Evolutionary conservation across 352 stramenopile species (phyloP).

Genomic region (Phytophthora crassamura): DNA sequence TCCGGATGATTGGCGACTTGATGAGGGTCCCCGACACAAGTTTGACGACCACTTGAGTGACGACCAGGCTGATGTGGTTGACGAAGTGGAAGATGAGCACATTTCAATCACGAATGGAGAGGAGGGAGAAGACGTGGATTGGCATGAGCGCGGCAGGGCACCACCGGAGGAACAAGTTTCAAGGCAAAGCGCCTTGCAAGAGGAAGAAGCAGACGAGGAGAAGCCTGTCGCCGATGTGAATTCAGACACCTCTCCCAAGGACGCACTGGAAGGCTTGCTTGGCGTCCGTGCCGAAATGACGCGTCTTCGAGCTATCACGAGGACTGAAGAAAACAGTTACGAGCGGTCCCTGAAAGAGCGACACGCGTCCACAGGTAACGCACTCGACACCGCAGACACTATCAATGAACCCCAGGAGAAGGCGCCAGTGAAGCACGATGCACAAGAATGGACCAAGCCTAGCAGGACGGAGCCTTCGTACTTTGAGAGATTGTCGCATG

Average conservation of each 20-base stretch:
- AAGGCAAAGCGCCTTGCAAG: conserved; percentile 7
- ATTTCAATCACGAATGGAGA: neutral
- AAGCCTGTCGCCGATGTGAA: neutral
- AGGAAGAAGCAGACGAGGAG: conserved; percentile 17
- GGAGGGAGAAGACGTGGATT: conserved; percentile 4
- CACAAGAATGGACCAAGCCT: conserved; percentile 5
- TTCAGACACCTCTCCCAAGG: conserved; percentile 8
- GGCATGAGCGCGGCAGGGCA: conserved; percentile 1
- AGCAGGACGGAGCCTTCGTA: conserved; percentile 7
- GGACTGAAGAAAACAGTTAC: conserved; percentile 8
- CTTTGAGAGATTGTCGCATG: conserved; percentile 21
- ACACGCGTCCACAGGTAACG: neutral
- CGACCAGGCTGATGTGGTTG: conserved; percentile 1
- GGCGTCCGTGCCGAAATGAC: conserved; percentile 33
- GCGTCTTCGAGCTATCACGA: conserved; percentile 34
- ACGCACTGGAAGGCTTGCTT: conserved; percentile 34
- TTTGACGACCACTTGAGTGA: conserved; percentile 21
- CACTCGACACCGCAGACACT: neutral
- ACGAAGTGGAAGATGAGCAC: conserved; percentile 1
- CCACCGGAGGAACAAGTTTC: conserved; percentile 12
- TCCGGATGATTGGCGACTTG: conserved; percentile 18
- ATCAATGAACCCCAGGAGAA: conserved; percentile 14
- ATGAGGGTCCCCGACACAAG: conserved; percentile 20
- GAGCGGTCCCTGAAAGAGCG: conserved; percentile 2
- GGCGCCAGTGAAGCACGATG: neutral